Conservation (phyloP, 768 basidiomycete species). For the Boletus reticuloceps region DNA sequence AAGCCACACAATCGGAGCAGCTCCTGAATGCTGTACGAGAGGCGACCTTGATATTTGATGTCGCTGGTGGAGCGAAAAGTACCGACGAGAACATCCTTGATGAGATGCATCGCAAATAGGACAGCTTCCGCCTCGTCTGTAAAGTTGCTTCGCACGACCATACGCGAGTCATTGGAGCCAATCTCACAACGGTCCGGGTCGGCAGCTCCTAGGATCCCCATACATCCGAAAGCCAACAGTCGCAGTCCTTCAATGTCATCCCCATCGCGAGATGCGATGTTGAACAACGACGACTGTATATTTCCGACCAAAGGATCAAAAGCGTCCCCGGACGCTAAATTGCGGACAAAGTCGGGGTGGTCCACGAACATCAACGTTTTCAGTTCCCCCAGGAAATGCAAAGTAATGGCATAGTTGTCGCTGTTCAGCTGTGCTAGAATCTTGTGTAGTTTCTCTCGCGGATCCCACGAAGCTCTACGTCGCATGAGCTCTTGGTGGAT, state of each 20-base stretch:
- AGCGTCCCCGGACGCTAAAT: slow-evolving; percentile 76
- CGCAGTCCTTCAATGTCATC: slow-evolving; percentile 69
- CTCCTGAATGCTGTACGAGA: slow-evolving; percentile 92
- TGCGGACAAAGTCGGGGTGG: slow-evolving; percentile 51
- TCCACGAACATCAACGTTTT: slow-evolving; percentile 56
- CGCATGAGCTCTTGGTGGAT: slow-evolving; percentile 41
- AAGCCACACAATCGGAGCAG: slow-evolving; percentile 86
- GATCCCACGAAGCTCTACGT: slow-evolving; percentile 49
- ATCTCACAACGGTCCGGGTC: slow-evolving; percentile 93
- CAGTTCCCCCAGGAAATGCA: slow-evolving; percentile 74
- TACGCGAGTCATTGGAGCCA: slow-evolving; percentile 50
- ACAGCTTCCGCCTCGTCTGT: slow-evolving; percentile 72
- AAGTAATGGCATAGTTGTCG: slow-evolving; percentile 77
- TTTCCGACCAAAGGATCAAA: slow-evolving; percentile 78
- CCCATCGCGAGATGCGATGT: slow-evolving; percentile 73
- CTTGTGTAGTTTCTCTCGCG: slow-evolving; percentile 53
- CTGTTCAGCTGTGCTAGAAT: slow-evolving; percentile 73
- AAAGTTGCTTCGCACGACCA: slow-evolving; percentile 81
- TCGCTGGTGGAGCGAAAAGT: slow-evolving; percentile 94
- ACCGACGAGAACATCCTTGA: slow-evolving; percentile 80
- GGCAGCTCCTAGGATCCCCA: slow-evolving; percentile 88
- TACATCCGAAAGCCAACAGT: slow-evolving; percentile 79
- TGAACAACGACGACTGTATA: slow-evolving; percentile 63
- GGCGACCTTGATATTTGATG: slow-evolving; percentile 82
- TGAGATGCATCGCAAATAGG: slow-evolving; percentile 81